Percentiles rank a stretch among this genome's conserved stretches.
Conservation (phyloP, 192 early-diverging fungal genomes). For the Coemansia interrupta region DNA sequence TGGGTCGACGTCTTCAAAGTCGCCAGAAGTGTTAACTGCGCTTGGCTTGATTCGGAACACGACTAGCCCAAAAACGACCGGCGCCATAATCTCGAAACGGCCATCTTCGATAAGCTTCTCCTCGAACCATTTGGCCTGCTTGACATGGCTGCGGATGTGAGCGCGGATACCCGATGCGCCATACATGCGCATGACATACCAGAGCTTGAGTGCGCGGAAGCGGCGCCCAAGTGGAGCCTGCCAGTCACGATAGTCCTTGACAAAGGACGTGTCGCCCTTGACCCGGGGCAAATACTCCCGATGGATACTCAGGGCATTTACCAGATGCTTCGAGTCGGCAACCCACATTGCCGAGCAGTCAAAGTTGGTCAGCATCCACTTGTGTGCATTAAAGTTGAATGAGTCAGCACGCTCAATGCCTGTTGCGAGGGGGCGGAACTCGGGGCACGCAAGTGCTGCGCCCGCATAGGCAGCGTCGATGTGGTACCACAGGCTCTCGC, state of each 20-base stretch:
- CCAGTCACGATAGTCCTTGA: conserved; percentile 58
- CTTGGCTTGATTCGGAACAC: conserved; percentile 48
- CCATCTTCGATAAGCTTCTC: conserved; percentile 34
- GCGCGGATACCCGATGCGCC: conserved; percentile 54
- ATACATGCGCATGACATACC: conserved; percentile 62
- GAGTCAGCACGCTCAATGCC: conserved; percentile 60
- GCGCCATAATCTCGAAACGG: conserved; percentile 50
- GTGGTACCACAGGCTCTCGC: conserved; percentile 57
- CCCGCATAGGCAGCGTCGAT: conserved; percentile 69
- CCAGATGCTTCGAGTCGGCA: conserved; percentile 44
- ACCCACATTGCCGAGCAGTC: conserved; percentile 65
- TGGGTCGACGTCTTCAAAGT: neutral
- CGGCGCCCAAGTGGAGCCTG: conserved; percentile 58
- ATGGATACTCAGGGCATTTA: conserved; percentile 54
- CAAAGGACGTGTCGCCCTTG: conserved; percentile 32
- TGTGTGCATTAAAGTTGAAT: conserved; percentile 62
- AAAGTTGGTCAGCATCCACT: conserved; percentile 64
- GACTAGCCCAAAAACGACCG: conserved; percentile 46
- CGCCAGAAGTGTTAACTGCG: conserved; percentile 3
- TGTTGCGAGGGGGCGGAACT: conserved; percentile 49
- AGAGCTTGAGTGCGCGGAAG: conserved; percentile 63
- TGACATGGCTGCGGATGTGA: conserved; percentile 49
- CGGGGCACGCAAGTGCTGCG: conserved; percentile 56
- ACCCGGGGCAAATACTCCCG: conserved; percentile 54
- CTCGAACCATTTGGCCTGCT: conserved; percentile 40